These are phyloP conservation scores for Aureobasidium sp. DNA, from an alignment of 2,329 filamentous ascomycete genomes.

Conservation along the genomic window DNA sequence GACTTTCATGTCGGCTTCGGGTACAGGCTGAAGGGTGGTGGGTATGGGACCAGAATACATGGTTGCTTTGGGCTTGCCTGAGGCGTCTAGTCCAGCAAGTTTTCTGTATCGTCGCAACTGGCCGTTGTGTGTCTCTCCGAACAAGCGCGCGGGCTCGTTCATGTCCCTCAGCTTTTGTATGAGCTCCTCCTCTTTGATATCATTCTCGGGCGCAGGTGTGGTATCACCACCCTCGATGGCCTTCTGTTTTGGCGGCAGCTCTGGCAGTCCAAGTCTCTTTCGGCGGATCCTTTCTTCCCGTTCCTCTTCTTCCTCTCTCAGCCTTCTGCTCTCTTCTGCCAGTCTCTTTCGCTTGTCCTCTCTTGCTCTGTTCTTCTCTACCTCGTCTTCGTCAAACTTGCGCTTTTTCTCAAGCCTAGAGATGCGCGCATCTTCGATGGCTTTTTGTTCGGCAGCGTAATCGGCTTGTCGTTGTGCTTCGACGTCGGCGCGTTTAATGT, in stretches of 20 bases:
- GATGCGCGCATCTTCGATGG: constrained; percentile 61
- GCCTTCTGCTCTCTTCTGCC: constrained; percentile 67
- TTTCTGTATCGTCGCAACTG: constrained; percentile 64
- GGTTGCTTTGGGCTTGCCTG: constrained; percentile 22
- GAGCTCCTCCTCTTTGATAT: constrained; percentile 65
- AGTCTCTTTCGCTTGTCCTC: constrained; percentile 76
- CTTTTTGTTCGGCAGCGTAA: constrained; percentile 75
- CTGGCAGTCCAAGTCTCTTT: constrained; percentile 72
- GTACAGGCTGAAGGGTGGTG: constrained; percentile 69
- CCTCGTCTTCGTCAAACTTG: constrained; percentile 79
- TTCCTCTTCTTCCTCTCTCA: constrained; percentile 63
- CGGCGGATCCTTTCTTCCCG: constrained; percentile 65
- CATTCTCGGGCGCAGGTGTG: constrained; percentile 29
- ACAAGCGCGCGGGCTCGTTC: constrained; percentile 65
- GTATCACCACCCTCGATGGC: constrained; percentile 33
- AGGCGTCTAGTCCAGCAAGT: constrained; percentile 31
- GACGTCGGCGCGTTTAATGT: constrained; percentile 73
- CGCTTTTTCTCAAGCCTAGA: constrained; percentile 69
- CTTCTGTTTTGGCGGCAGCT: constrained; percentile 49
- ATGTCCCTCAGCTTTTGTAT: constrained; percentile 58
- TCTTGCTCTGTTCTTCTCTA: constrained; percentile 56
- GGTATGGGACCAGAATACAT: constrained; percentile 73
- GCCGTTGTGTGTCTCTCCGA: constrained; percentile 69
- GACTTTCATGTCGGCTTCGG: constrained; percentile 85
- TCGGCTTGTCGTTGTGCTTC: constrained; percentile 73